A percentile compares a stretch with the other conserved stretches of the same genome.
Conservation (phyloP, 352 stramenopile species). For the Peronospora belbahrii region DNA sequence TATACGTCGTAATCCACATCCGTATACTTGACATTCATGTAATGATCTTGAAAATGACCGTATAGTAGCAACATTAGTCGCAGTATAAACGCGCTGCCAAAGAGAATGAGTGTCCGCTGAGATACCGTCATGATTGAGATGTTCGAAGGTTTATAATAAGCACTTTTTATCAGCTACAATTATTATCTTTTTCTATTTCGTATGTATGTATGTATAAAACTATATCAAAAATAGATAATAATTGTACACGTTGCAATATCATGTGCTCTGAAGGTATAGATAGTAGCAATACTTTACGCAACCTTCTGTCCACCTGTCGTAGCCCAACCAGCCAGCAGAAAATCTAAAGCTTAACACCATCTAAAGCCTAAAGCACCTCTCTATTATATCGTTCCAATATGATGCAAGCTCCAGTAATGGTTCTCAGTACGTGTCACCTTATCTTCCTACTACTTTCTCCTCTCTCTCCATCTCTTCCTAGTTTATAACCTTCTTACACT, state of each 20-base stretch:
- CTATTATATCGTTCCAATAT: slow-evolving; percentile 25
- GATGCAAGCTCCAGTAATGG: slow-evolving; percentile 92
- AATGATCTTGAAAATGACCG: slow-evolving; percentile 63
- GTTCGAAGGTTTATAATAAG: no score
- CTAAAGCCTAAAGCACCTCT: background rate
- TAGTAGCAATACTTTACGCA: no score
- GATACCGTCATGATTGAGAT: slow-evolving; percentile 9
- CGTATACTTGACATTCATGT: slow-evolving; percentile 92
- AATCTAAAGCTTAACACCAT: slow-evolving; percentile 5
- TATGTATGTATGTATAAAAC: background rate
- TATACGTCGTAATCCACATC: slow-evolving; percentile 99
- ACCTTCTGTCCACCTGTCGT: background rate
- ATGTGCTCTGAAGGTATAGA: background rate
- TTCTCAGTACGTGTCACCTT: slow-evolving; percentile 84
- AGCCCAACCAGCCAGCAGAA: slow-evolving; percentile 17
- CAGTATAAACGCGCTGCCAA: slow-evolving; percentile 43
- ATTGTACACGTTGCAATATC: no score
- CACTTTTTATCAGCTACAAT: no score
- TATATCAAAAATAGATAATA: no score
- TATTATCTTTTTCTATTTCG: background rate
- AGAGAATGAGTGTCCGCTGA: slow-evolving; percentile 28
- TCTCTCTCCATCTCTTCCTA: background rate
- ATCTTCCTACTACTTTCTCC: background rate
- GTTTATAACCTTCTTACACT: background rate
- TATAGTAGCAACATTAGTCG: slow-evolving; percentile 66